A percentile compares a stretch with the other conserved stretches of the same genome.
phyloP scores from a whole-genome alignment of 169 alveolate genomes.

The Babesia ovis region DNA sequence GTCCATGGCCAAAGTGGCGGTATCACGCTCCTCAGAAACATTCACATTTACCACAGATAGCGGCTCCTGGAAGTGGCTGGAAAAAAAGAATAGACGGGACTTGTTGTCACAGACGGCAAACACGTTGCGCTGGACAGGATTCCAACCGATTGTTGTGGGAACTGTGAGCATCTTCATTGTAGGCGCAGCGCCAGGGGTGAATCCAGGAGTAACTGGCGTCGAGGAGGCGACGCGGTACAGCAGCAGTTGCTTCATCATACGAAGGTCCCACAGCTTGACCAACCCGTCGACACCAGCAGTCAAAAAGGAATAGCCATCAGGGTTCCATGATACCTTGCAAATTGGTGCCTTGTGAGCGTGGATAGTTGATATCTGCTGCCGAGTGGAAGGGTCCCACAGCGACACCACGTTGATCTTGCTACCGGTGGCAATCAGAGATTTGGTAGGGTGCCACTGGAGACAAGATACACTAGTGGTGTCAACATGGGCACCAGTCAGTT shows the following conservation, averaged over 20 bases:
- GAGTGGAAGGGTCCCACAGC: slow-evolving; percentile 83
- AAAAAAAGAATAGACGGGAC: slow-evolving; percentile 74
- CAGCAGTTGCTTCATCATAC: slow-evolving; percentile 69
- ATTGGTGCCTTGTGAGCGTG: slow-evolving; percentile 85
- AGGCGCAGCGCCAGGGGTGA: slow-evolving; percentile 39
- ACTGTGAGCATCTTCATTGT: slow-evolving; percentile 45
- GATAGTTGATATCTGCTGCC: slow-evolving; percentile 78
- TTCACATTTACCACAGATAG: slow-evolving; percentile 62
- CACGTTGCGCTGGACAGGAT: slow-evolving; percentile 80
- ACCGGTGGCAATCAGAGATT: slow-evolving; percentile 83
- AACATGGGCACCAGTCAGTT: slow-evolving; percentile 68
- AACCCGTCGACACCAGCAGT: slow-evolving; percentile 80
- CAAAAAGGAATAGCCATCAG: slow-evolving; percentile 65
- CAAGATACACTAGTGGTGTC: slow-evolving; percentile 79
- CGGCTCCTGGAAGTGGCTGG: slow-evolving; percentile 69
- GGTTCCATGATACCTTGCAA: slow-evolving; percentile 75
- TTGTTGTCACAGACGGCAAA: slow-evolving; percentile 79
- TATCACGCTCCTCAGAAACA: slow-evolving; percentile 67
- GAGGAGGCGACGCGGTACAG: slow-evolving; percentile 52
- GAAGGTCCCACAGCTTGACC: slow-evolving; percentile 83
- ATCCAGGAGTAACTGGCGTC: slow-evolving; percentile 16
- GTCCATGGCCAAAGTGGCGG: slow-evolving; percentile 75
- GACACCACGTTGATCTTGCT: slow-evolving; percentile 81
- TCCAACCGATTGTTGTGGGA: slow-evolving; percentile 78
- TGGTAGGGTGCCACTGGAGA: slow-evolving; percentile 84